Evolutionary conservation across 2,329 filamentous ascomycete species (phyloP).

Genomic region (Chrysoporthe cubensis): DNA sequence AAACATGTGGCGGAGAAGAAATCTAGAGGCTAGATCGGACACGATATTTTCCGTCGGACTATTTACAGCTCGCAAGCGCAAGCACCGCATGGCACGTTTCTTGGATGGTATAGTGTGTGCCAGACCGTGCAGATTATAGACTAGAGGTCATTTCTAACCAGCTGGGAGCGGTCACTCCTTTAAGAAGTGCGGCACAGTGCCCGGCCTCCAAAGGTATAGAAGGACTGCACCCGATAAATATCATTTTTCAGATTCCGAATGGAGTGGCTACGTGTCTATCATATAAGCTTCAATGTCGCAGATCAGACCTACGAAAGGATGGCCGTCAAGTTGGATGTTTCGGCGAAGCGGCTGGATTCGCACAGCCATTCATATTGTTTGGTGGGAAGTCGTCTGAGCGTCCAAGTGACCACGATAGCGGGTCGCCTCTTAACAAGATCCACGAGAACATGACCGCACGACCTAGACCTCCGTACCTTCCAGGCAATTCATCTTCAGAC

Average conservation of each 20-base stretch:
- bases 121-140: no score
- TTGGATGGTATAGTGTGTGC: no score
- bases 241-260: not conserved
- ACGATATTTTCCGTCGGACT: not conserved
- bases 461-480: not conserved
- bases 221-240: not conserved
- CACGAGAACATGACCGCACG: not conserved
- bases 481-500: not conserved
- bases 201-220: not conserved
- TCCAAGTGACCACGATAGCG: not conserved
- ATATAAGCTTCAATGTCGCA: not conserved
- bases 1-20: not conserved
- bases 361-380: not conserved
- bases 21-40: not conserved
- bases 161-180: no score
- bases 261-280: no score
- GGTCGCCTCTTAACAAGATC: not conserved
- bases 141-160: no score
- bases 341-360: no score
- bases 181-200: no score
- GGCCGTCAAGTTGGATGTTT: not conserved
- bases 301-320: not conserved
- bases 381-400: not conserved
- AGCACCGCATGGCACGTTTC: no score
- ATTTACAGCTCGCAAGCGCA: not conserved